A percentile compares a stretch with the other conserved stretches of the same genome.
These are phyloP conservation scores for Diplodia mutila DNA, from an alignment of 2,329 filamentous ascomycete species.

Conservation along the genomic window DNA sequence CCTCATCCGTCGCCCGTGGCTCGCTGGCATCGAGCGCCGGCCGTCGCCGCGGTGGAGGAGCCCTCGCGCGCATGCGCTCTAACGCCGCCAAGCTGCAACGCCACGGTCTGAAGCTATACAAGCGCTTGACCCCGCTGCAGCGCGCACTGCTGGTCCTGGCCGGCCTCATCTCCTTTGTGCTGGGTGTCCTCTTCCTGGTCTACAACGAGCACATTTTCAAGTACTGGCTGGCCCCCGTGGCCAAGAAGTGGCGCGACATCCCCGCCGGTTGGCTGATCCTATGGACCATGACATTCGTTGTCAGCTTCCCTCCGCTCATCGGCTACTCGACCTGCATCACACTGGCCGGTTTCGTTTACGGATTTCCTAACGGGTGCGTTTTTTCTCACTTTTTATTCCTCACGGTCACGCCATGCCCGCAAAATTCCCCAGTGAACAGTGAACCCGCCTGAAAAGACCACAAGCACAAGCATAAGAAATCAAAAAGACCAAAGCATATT, in stretches of 20 bases:
- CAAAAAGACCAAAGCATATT: too few species aligned
- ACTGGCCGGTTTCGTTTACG: constrained; percentile 71
- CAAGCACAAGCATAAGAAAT: neutral
- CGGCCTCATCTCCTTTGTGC: constrained; percentile 55
- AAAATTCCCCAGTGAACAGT: neutral
- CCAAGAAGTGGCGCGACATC: constrained; percentile 75
- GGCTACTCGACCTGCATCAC: constrained; percentile 81
- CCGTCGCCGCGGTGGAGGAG: constrained; percentile 34
- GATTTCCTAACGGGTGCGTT: constrained; percentile 70
- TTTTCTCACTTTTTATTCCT: neutral
- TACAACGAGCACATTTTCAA: constrained; percentile 82
- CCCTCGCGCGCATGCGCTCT: constrained; percentile 47
- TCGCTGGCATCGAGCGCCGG: constrained; percentile 30
- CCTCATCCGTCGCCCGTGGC: constrained; percentile 36
- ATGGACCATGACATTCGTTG: constrained; percentile 73
- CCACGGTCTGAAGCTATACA: constrained; percentile 55
- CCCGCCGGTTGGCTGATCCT: constrained; percentile 74
- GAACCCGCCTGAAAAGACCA: constrained; percentile 20
- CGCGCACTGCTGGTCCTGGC: constrained; percentile 60
- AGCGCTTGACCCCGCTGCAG: constrained; percentile 63
- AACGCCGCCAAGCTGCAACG: constrained; percentile 51
- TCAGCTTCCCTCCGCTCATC: constrained; percentile 84
- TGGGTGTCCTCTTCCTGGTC: constrained; percentile 71
- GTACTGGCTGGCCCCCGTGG: constrained; percentile 68
- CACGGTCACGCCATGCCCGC: neutral